These are phyloP conservation scores for Parmales sp. DNA, from an alignment of 108 stramenopile genomes.

Conservation along the genomic window DNA sequence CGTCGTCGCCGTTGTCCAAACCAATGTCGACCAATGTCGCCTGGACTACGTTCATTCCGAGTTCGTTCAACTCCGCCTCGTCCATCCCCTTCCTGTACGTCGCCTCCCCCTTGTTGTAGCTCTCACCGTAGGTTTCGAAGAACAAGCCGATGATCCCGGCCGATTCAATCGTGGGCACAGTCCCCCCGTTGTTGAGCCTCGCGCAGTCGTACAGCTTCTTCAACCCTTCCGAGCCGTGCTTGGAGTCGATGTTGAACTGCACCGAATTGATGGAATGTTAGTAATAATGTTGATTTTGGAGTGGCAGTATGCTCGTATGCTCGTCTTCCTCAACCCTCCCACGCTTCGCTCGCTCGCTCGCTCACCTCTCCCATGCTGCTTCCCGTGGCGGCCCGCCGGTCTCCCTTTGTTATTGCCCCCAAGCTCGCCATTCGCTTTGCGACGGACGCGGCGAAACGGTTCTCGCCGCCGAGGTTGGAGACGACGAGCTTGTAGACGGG, in stretches of 20 bases:
- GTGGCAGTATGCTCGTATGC: neutral
- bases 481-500: constrained; percentile 57
- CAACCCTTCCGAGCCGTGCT: constrained; percentile 20
- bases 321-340: too few relatives aligned
- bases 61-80: constrained; percentile 12
- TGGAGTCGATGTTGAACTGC: constrained; percentile 23
- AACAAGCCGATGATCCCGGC: neutral
- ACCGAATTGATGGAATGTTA: neutral
- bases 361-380: constrained; percentile 5
- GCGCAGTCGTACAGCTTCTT: neutral
- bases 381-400: constrained; percentile 44
- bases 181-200: constrained; percentile 24
- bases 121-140: neutral
- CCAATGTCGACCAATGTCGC: constrained; percentile 30
- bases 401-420: constrained; percentile 71
- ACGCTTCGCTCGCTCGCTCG: too few relatives aligned
- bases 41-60: constrained; percentile 14
- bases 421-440: constrained; percentile 59
- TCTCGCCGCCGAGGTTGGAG: constrained; percentile 61
- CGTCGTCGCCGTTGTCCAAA: constrained; percentile 7
- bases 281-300: neutral
- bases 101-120: constrained; percentile 8
- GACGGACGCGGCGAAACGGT: constrained; percentile 65
- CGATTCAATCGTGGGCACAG: constrained; percentile 15
- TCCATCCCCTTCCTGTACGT: neutral